These are phyloP conservation scores for Volvox reticuliferus DNA, from an alignment of 139 green algal genomes.

Conservation along the genomic window DNA sequence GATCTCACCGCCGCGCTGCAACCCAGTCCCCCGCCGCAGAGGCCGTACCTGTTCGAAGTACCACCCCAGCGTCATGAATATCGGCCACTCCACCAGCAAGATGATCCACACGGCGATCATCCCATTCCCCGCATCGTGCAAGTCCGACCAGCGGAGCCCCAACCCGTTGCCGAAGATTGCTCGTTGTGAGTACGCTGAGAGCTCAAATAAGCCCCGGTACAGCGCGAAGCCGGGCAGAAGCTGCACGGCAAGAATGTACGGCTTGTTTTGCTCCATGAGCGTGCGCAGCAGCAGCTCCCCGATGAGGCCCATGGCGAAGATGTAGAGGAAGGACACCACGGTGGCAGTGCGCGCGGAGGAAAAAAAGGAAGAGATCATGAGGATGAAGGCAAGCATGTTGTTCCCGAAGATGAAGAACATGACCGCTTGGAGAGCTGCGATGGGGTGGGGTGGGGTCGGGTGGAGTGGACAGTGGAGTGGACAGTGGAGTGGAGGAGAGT, in stretches of 20 bases:
- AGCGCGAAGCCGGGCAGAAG: constrained; percentile 58
- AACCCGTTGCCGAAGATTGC: constrained; percentile 58
- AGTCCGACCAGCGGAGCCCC: constrained; percentile 70
- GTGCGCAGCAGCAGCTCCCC: constrained; percentile 66
- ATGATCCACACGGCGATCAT: constrained; percentile 74
- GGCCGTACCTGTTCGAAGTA: constrained; percentile 57
- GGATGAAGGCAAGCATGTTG: constrained; percentile 87
- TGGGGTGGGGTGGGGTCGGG: neutral
- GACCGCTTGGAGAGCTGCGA: constrained; percentile 74
- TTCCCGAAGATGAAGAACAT: constrained; percentile 93
- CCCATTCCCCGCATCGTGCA: constrained; percentile 81
- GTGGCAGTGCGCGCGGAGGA: constrained; percentile 72
- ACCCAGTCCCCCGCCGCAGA: neutral
- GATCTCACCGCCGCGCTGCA: neutral
- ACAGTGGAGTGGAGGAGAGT: neutral
- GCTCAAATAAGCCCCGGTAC: constrained; percentile 70
- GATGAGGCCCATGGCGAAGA: constrained; percentile 83
- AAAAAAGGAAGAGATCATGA: constrained; percentile 87
- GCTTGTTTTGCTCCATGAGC: constrained; percentile 32
- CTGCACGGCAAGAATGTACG: constrained; percentile 57
- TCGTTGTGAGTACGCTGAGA: constrained; percentile 70
- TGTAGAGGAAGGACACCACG: constrained; percentile 83
- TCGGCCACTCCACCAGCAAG: constrained; percentile 81
- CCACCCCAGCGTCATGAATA: constrained; percentile 45
- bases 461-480: neutral